Evolutionary conservation across 805 yeast species (phyloP).

Genomic region (Candida easanensis): DNA sequence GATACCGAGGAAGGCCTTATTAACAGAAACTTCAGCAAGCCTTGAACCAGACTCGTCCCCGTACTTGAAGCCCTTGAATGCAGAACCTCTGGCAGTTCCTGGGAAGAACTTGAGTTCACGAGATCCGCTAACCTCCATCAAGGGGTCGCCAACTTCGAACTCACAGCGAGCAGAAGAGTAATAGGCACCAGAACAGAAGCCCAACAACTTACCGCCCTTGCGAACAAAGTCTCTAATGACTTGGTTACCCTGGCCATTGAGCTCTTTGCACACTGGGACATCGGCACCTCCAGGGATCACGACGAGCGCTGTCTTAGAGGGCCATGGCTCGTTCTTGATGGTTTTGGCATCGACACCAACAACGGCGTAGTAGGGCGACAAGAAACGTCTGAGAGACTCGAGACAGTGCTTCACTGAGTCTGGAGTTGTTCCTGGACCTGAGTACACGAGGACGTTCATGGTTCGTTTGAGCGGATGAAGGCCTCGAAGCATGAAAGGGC

Average conservation of each 20-base stretch:
- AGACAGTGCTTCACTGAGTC: slow-evolving; percentile 83
- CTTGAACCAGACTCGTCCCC: slow-evolving; percentile 73
- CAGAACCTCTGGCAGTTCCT: slow-evolving; percentile 81
- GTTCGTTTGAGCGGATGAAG: slow-evolving; percentile 5
- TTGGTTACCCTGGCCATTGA: slow-evolving; percentile 68
- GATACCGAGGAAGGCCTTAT: slow-evolving; percentile 30
- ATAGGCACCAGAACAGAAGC: slow-evolving; percentile 96
- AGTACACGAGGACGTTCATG: slow-evolving; percentile 76
- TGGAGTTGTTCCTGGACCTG: slow-evolving; percentile 81
- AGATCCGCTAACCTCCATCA: slow-evolving; percentile 78
- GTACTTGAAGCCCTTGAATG: slow-evolving; percentile 76
- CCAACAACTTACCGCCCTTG: slow-evolving; percentile 79
- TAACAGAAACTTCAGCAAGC: slow-evolving; percentile 47
- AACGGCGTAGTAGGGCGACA: slow-evolving; percentile 90
- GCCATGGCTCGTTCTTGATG: slow-evolving; percentile 85
- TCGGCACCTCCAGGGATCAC: slow-evolving; percentile 98
- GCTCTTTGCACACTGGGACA: slow-evolving; percentile 70
- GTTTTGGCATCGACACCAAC: slow-evolving; percentile 61
- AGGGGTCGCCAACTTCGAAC: slow-evolving; percentile 72
- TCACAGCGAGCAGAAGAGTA: slow-evolving; percentile 74
- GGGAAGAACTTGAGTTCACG: slow-evolving; percentile 82
- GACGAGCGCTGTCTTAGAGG: slow-evolving; percentile 66
- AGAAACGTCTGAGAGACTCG: slow-evolving; percentile 66
- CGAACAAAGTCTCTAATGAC: slow-evolving; percentile 62
- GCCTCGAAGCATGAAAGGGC: slow-evolving; percentile 1